phyloP scores from a whole-genome alignment of 1,284 basidiomycete species.

The Anthracocystis panici-leucophaei region DNA sequence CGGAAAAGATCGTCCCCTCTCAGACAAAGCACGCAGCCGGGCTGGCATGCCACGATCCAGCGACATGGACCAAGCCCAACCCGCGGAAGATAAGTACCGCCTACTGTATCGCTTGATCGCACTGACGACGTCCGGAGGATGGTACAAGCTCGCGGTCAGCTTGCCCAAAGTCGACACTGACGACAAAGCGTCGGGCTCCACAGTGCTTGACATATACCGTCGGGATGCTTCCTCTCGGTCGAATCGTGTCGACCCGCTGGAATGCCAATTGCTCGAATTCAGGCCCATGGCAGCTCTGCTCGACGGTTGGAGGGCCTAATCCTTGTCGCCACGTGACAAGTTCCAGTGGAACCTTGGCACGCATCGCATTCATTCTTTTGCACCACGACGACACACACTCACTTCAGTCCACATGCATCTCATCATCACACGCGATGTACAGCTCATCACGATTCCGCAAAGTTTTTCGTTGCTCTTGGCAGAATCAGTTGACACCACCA shows the following conservation, averaged over 20 bases:
- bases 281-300: constrained; percentile 40
- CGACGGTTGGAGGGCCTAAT: constrained; percentile 38
- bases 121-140: constrained; percentile 61
- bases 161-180: constrained; percentile 4
- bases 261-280: constrained; percentile 36
- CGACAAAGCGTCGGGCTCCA: constrained; percentile 17
- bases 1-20: not conserved
- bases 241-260: constrained; percentile 10
- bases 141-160: constrained; percentile 57
- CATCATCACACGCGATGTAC: not conserved
- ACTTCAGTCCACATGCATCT: not conserved
- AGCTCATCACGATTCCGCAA: not conserved
- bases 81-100: not conserved
- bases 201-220: constrained; percentile 59
- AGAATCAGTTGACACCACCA: constrained; percentile 45
- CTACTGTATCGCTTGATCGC: constrained; percentile 45
- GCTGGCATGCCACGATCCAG: not conserved
- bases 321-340: not conserved
- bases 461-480: not conserved
- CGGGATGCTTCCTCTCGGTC: constrained; percentile 20
- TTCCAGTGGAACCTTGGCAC: not conserved
- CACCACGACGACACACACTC: not conserved
- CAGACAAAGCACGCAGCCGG: constrained; percentile 9
- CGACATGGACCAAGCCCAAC: not conserved
- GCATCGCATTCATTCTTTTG: not conserved